Base-by-base conservation (phyloP, 495 filamentous ascomycete species). In the Glutinoglossum americanum region DNA sequence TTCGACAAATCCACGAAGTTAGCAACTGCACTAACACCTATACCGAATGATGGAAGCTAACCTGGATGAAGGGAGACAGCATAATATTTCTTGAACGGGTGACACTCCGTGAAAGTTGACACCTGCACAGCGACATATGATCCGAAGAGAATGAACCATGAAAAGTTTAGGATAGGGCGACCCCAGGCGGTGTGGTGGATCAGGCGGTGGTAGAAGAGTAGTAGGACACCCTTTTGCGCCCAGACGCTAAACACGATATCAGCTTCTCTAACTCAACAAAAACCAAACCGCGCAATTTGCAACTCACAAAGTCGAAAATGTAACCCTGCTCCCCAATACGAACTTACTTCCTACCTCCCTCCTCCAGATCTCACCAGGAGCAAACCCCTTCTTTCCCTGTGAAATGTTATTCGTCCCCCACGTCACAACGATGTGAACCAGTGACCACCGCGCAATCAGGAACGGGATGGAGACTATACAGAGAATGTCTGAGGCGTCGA, bases 51-150 rank as follows among this genome's bases (percentile, higher is more conserved):
- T n/a, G n/a, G n/a, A n/a, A n/a, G n/a, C n/a, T n/a, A n/a, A n/a
- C n/a, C n/a, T n/a, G n/a, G n/a, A n/a, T n/a, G n/a, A n/a, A n/a
- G n/a, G n/a, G 68, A 57, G 25, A 71, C 61, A 55, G 70, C 68
- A 70, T 70, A 74, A 57, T 73, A 74, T 13, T 70, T 60, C 28
- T 63, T 56, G 49, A 74, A 64, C 9, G 72, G 73, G 27, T 65
- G 65, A 60, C 73, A 75, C 60, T 75, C 73, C 13, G 67, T 66
- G 60, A 75, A 74, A 0, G 67, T 72, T 45, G 68, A 63, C 10
- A 69, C 57, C 51, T 70, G 65, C 33, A 68, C 62, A 10, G 62
- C 65, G 30, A 71, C 27, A 56, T 69, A 74, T 21, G 62, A 58
- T 39, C 60, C 63, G 15, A 70, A 61, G 19, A 71, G 63, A n/a